Base-by-base conservation (phyloP, 2,329 filamentous ascomycete genomes). In the Simplicillium sp. region DNA sequence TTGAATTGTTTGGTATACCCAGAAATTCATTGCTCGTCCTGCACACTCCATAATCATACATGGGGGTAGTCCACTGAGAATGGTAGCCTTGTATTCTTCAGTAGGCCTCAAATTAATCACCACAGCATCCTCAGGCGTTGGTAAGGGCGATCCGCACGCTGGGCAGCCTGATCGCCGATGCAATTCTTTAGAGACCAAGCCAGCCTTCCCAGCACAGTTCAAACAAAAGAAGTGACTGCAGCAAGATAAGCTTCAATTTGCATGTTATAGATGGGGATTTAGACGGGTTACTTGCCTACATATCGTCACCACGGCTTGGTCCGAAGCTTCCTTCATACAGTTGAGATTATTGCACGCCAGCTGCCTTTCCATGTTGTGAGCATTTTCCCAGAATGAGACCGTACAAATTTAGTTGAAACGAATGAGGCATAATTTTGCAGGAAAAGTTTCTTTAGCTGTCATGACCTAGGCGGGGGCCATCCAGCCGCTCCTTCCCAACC, bases 1-100 rank as follows among this genome's bases (percentile, higher is more conserved):
- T 52, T 92, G 85, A 3, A 80, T 80, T 15, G 81, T 80, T 56
- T 95, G 88, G 52, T 94, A 95, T 25, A 78, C 81, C 82, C 87
- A 94, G 56, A 95, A 95, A 28, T 75, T 77, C 48, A 95, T 61
- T 1, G 82, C 87, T 49, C 85, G 74, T 5, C 82, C 80, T 16
- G 87, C 84, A 59, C 87, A 94, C 51, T 95, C 89, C 73, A 94
- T 87, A 47, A 96, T 84, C 25, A 82, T 71, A 29, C 73, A 81
- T 1, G 90, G 90, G 45, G 79, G 85, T 1, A 96, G 65, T 0
- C 90, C 90, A 53, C 85, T 87, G 11, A 96, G 68, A 1, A 94
- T 76, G 45, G 82, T 89, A 0, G 85, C 87, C 60, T 94, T 94
- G 68, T 92, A 94, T 49, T 94, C 87, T 53, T 96, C 89, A 0